Evolutionary conservation across 2,329 filamentous ascomycete genomes (phyloP), one percentile per base, ranked within the genome.

Genomic region (Pseudogymnoascus sp.): DNA sequence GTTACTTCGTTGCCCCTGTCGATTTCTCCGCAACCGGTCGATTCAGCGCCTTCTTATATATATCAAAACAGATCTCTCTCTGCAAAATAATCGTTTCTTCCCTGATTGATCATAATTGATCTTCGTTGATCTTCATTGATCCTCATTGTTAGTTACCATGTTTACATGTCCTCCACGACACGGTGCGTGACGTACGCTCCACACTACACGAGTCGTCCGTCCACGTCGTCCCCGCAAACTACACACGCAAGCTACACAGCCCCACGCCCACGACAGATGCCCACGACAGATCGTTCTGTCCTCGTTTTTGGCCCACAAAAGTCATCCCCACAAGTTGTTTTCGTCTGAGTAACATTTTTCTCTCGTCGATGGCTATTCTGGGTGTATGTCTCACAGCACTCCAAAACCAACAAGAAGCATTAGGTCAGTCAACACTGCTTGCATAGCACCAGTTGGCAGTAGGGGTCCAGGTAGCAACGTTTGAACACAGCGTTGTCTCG

Each of bases 191-290:
- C 50, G 28, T 56, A 56, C 50, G 50, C 50, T 56, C 50, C 50
- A 56, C 50, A 56, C 50, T 12, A 35, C 50, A 56, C 50, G 50
- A 56, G 16, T 56, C 50, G 50, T 56, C 50, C 50, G 50, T 56
- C 50, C 50, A 56, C 28, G 50, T 56, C 50, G 50, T 33, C 22
- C 50, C 50, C 50, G 50, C 28, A 56, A 56, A 16, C 16, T 56
- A 35, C 50, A 56, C 50, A 56, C 19, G 19, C 19, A 56, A 56
- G 28, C 16, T 56, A 35, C 50, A 56, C 50, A 56, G 50, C 50
- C 50, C 50, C 50, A 56, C 50, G 50, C 26, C 26, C 24, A 53
- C 28, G 40, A 43, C 26, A 33, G 28, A 56, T 28, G 16, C 19
- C 19, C 19, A 19, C 19, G 19, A 19, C 19, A 19, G 11, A 16